Conservation (phyloP, 306 rosid genomes). For the Rosa multiflora region DNA sequence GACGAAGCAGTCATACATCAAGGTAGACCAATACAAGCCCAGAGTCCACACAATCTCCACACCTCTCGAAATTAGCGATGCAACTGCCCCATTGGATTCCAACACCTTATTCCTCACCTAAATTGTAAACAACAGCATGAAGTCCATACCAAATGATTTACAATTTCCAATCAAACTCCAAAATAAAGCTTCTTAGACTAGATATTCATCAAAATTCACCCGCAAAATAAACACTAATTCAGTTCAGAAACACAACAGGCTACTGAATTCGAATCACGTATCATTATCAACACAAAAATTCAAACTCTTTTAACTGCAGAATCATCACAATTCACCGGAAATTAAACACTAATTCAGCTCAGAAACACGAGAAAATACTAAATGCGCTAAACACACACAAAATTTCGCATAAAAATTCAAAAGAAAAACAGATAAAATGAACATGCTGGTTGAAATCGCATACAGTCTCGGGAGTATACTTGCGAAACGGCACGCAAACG, state of each 20-base stretch:
- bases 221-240: neutral
- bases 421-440: neutral
- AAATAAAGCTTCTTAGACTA: no score
- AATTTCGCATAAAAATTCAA: neutral
- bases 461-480: conserved; percentile 92
- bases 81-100: conserved; percentile 81
- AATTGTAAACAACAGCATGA: conserved; percentile 22
- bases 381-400: neutral
- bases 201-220: neutral
- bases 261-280: no score
- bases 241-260: neutral
- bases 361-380: neutral
- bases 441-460: conserved; percentile 14
- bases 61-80: conserved; percentile 74
- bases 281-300: no score
- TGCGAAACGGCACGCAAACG: conserved; percentile 92
- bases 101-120: conserved; percentile 85
- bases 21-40: conserved; percentile 87
- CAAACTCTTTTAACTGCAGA: neutral
- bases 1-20: conserved; percentile 77
- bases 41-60: conserved; percentile 92
- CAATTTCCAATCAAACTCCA: no score
- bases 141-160: neutral
- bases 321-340: neutral
- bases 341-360: neutral